These are phyloP conservation scores for Candida tallmaniae DNA, from an alignment of 805 yeast genomes.

Conservation along the genomic window DNA sequence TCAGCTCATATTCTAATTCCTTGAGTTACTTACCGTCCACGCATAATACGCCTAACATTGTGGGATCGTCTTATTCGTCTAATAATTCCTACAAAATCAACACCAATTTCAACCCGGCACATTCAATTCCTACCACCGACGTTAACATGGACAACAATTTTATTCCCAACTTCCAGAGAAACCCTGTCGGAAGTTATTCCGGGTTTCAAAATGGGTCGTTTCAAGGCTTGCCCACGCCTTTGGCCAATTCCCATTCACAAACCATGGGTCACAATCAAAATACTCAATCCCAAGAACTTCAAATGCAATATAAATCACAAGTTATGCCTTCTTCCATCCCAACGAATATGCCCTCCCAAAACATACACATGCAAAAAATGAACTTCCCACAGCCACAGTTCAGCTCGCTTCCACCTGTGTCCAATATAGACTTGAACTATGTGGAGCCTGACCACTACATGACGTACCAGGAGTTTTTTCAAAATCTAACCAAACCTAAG, in stretches of 20 bases:
- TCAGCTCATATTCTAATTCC: constrained; percentile 10
- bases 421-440: background rate
- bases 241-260: background rate
- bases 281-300: constrained; percentile 6
- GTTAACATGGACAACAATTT: constrained; percentile 40
- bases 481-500: constrained; percentile 17
- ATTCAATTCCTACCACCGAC: constrained; percentile 52
- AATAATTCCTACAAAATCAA: constrained; percentile 26
- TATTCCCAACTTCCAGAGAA: constrained; percentile 9
- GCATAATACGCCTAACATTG: constrained; percentile 41
- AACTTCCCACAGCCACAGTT: background rate
- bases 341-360: constrained; percentile 6
- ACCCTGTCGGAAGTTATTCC: constrained; percentile 4
- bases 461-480: constrained; percentile 38
- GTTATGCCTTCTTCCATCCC: constrained; percentile 6
- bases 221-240: background rate
- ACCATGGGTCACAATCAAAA: constrained; percentile 2
- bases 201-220: constrained; percentile 1
- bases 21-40: constrained; percentile 35
- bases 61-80: constrained; percentile 40
- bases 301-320: constrained; percentile 2
- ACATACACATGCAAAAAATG: too few relatives aligned
- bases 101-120: constrained; percentile 16
- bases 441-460: constrained; percentile 39
- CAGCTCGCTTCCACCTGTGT: constrained; percentile 3